Conservation (phyloP, 2,329 filamentous ascomycete species). For the Fonsecaea erecta region DNA sequence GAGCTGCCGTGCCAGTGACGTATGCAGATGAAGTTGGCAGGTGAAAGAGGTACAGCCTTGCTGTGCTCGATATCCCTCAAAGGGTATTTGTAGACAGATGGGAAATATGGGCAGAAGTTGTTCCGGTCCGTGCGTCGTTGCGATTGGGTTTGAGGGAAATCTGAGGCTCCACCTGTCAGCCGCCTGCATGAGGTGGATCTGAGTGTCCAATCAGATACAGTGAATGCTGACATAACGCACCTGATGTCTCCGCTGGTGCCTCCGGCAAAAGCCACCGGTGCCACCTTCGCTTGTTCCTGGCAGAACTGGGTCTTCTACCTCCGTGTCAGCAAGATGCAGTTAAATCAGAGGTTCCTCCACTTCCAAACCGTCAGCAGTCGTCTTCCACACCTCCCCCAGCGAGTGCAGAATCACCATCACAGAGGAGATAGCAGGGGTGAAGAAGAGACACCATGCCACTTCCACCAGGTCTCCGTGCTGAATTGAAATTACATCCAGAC, state of each 20-base stretch:
- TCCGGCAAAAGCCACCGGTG: not conserved
- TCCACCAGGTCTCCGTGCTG: slow-evolving; percentile 15
- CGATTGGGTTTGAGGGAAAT: not conserved
- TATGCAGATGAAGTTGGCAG: not conserved
- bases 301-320: not conserved
- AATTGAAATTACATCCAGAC: slow-evolving; percentile 35
- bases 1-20: not conserved
- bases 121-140: not conserved
- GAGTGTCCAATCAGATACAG: not conserved
- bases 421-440: not conserved
- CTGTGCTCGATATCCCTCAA: not conserved
- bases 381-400: not conserved
- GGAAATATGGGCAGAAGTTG: not conserved
- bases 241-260: not conserved
- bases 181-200: slow-evolving; percentile 1
- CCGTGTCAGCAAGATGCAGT: slow-evolving; percentile 9
- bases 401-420: not conserved
- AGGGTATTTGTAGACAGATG: not conserved
- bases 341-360: not conserved
- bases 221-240: not conserved
- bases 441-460: slow-evolving; percentile 11
- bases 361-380: not conserved
- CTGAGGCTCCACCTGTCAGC: slow-evolving; percentile 6
- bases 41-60: slow-evolving; percentile 9
- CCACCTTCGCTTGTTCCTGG: not conserved